Evolutionary conservation across 768 basidiomycete species (phyloP).

Genomic region (Pleurotus giganteus): DNA sequence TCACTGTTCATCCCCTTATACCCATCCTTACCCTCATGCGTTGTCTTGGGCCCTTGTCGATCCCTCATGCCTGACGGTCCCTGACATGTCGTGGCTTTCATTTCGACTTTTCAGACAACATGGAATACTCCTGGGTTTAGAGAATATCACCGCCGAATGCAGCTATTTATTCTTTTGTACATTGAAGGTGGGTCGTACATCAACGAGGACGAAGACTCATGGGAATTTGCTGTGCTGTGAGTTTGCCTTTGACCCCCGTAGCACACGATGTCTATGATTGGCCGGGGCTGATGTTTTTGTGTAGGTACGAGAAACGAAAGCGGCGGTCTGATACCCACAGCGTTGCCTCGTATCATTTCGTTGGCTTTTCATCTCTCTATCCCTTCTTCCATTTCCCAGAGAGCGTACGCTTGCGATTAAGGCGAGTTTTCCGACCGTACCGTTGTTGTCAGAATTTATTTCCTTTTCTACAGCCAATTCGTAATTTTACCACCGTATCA

Average conservation of each 20-base stretch:
- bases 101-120: slow-evolving; percentile 51
- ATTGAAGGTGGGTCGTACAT: slow-evolving; percentile 97
- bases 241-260: slow-evolving; percentile 26
- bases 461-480: slow-evolving; percentile 70
- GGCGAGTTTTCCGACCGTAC: slow-evolving; percentile 42
- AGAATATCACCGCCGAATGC: slow-evolving; percentile 91
- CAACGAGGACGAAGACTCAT: slow-evolving; percentile 86
- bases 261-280: background rate
- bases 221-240: slow-evolving; percentile 90
- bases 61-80: background rate
- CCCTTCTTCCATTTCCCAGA: slow-evolving; percentile 97
- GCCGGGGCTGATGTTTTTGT: background rate
- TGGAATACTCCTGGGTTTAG: slow-evolving; percentile 86
- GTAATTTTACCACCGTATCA: slow-evolving; percentile 91
- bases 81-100: background rate
- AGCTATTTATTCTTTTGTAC: slow-evolving; percentile 90
- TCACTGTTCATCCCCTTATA: background rate
- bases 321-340: slow-evolving; percentile 43
- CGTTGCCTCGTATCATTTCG: slow-evolving; percentile 81
- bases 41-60: background rate
- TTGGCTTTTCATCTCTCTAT: slow-evolving; percentile 92
- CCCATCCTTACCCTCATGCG: background rate
- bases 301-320: slow-evolving; percentile 83
- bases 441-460: slow-evolving; percentile 6
- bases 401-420: slow-evolving; percentile 80